These are phyloP conservation scores for Carallia brachiata DNA, from an alignment of 345 rosid genomes.

Conservation along the genomic window DNA sequence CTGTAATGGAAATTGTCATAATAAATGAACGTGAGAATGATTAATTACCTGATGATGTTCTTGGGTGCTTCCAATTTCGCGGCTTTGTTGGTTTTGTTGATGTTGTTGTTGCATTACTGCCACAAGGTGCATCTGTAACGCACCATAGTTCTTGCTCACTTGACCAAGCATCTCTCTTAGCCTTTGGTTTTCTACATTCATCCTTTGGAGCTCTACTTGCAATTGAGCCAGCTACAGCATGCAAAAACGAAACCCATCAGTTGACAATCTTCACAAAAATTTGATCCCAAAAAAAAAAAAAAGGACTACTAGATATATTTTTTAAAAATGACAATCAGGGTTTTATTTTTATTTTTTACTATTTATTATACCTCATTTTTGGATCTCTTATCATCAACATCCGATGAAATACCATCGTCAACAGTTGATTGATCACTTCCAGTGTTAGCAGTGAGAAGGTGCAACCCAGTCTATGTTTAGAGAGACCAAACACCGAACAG, in stretches of 20 bases:
- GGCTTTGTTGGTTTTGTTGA: constrained; percentile 32
- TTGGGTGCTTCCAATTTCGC: constrained; percentile 22
- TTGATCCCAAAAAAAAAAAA: too few species aligned
- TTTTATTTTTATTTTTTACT: neutral
- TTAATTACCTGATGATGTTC: constrained; percentile 33
- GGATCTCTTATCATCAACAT: constrained; percentile 49
- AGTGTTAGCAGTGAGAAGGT: constrained; percentile 61
- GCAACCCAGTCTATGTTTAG: constrained; percentile 65
- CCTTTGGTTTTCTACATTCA: constrained; percentile 71
- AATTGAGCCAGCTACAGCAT: constrained; percentile 48
- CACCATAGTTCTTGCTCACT: constrained; percentile 59
- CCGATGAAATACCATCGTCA: constrained; percentile 72
- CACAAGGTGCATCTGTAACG: constrained; percentile 65
- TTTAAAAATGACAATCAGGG: too few species aligned
- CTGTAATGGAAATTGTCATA: too few species aligned
- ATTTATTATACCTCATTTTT: constrained; percentile 49
- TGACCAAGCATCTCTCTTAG: constrained; percentile 73
- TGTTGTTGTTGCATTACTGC: constrained; percentile 52
- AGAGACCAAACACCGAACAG: too few species aligned
- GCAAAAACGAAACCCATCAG: neutral
- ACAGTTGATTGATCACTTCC: constrained; percentile 83
- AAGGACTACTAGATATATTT: too few species aligned
- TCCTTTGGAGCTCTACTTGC: constrained; percentile 61
- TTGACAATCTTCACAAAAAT: too few species aligned
- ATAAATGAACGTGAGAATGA: neutral